These are phyloP conservation scores for Rhytidhysteron rufulum DNA, from an alignment of 2,329 filamentous ascomycete genomes.

Conservation along the genomic window DNA sequence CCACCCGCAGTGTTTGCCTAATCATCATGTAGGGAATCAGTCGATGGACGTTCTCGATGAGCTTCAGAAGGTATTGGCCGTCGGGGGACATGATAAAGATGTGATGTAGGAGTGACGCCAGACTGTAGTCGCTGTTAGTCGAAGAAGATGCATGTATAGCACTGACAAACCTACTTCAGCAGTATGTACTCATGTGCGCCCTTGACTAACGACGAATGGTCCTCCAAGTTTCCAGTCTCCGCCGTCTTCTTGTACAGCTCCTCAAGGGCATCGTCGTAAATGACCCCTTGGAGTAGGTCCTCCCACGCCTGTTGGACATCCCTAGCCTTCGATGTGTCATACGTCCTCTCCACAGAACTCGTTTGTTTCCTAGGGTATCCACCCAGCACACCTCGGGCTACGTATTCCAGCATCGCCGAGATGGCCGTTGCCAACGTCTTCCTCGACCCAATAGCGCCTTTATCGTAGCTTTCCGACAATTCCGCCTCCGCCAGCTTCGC, in stretches of 20 bases:
- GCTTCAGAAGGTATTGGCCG: slow-evolving; percentile 68
- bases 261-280: slow-evolving; percentile 67
- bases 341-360: slow-evolving; percentile 37
- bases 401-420: slow-evolving; percentile 65
- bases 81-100: slow-evolving; percentile 70
- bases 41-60: slow-evolving; percentile 66
- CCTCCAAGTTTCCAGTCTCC: slow-evolving; percentile 59
- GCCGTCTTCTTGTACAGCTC: slow-evolving; percentile 60
- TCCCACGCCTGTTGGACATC: slow-evolving; percentile 64
- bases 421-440: slow-evolving; percentile 72
- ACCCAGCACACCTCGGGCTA: slow-evolving; percentile 63
- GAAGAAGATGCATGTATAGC: no score
- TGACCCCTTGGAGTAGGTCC: slow-evolving; percentile 60
- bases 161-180: slow-evolving; percentile 63
- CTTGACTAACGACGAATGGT: slow-evolving; percentile 59
- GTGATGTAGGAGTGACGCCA: slow-evolving; percentile 72
- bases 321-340: slow-evolving; percentile 56
- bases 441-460: slow-evolving; percentile 67
- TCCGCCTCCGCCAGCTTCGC: slow-evolving; percentile 58
- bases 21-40: slow-evolving; percentile 69
- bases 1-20: slow-evolving; percentile 68
- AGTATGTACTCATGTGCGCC: slow-evolving; percentile 65
- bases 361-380: slow-evolving; percentile 49
- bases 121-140: slow-evolving; percentile 44
- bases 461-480: slow-evolving; percentile 78